A percentile compares a stretch with the other conserved stretches of the same genome.
Conservation (phyloP, 306 rosid genomes). For the Rosa persica region DNA sequence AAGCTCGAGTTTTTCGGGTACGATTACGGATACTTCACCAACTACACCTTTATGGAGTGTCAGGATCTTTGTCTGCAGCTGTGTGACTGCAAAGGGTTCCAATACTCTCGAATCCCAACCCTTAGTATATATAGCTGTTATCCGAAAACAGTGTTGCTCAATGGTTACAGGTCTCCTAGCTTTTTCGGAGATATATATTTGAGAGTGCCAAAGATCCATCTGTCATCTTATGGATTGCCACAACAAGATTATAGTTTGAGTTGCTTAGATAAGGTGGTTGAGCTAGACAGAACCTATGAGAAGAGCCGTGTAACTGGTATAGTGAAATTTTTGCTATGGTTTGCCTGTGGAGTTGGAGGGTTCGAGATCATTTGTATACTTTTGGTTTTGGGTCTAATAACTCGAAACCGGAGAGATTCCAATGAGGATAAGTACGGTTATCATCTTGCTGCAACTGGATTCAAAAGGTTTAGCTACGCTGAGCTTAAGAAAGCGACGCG, state of each 20-base stretch:
- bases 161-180: slow-evolving; percentile 35
- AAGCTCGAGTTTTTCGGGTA: slow-evolving; percentile 48
- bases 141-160: slow-evolving; percentile 45
- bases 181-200: slow-evolving; percentile 40
- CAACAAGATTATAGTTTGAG: not conserved
- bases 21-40: slow-evolving; percentile 19
- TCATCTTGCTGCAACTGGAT: slow-evolving; percentile 30
- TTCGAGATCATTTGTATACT: slow-evolving; percentile 40
- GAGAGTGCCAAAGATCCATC: slow-evolving; percentile 33
- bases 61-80: slow-evolving; percentile 32
- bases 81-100: slow-evolving; percentile 50
- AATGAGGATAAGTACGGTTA: slow-evolving; percentile 13
- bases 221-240: slow-evolving; percentile 7
- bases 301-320: slow-evolving; percentile 6
- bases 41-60: slow-evolving; percentile 37
- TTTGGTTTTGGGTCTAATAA: slow-evolving; percentile 20
- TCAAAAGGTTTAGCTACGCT: slow-evolving; percentile 45
- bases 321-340: slow-evolving; percentile 30
- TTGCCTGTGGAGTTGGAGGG: slow-evolving; percentile 45
- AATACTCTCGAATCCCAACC: slow-evolving; percentile 16
- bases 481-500: slow-evolving; percentile 44
- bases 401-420: not conserved
- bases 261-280: slow-evolving; percentile 18
- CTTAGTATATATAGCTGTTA: slow-evolving; percentile 29
- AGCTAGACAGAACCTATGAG: slow-evolving; percentile 15